phyloP scores from a whole-genome alignment of 805 yeast species.

The Zygotorulaspora danielsina region DNA sequence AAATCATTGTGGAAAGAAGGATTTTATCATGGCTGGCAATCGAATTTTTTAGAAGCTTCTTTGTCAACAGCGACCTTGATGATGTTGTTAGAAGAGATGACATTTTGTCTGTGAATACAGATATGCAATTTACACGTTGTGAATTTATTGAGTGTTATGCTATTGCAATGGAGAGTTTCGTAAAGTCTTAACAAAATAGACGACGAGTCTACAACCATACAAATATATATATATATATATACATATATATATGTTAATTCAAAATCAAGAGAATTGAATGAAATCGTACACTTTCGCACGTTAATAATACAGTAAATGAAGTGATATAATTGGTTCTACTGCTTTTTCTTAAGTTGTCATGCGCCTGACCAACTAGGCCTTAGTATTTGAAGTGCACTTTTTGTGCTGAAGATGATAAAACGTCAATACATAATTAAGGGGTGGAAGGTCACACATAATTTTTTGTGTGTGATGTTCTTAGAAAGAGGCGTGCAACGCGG shows the following conservation, averaged over 20 bases:
- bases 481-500: conserved; percentile 1
- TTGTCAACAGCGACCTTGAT: conserved; percentile 12
- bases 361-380: background rate
- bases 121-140: too few relatives aligned
- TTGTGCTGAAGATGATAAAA: background rate
- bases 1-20: conserved; percentile 3
- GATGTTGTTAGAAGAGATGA: conserved; percentile 12
- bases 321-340: conserved; percentile 1
- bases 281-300: background rate
- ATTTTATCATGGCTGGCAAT: conserved; percentile 1
- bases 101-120: conserved; percentile 4
- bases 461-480: background rate
- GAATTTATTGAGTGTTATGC: too few relatives aligned
- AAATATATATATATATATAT: too few relatives aligned
- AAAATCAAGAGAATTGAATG: background rate
- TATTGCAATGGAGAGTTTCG: too few relatives aligned
- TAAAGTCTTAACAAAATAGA: too few relatives aligned
- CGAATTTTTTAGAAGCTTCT: conserved; percentile 7
- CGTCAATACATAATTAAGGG: too few relatives aligned
- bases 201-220: too few relatives aligned
- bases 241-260: conserved; percentile 1
- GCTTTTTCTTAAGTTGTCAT: conserved; percentile 1
- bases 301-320: background rate
- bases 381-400: background rate
- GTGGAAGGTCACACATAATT: background rate